A percentile compares a stretch with the other conserved stretches of the same genome.
phyloP scores from a whole-genome alignment of 768 basidiomycete species.

The Phylloporus arenicola region DNA sequence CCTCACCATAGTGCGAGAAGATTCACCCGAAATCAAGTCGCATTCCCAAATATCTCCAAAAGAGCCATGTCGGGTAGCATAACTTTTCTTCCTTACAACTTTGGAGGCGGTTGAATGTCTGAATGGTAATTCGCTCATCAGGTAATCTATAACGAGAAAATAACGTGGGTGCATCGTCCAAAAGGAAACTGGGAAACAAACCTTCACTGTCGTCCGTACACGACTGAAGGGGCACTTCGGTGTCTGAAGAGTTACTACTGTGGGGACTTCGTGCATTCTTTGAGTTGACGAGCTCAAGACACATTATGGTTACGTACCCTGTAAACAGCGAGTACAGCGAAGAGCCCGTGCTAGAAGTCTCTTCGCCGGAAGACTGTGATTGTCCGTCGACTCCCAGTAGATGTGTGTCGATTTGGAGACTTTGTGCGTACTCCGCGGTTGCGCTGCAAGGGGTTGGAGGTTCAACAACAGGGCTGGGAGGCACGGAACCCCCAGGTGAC shows the following conservation, averaged over 20 bases:
- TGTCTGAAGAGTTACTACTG: conserved; percentile 11
- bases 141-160: conserved; percentile 2
- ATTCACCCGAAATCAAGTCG: conserved; percentile 8
- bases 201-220: conserved; percentile 7
- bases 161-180: not conserved
- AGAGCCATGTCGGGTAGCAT: conserved; percentile 6
- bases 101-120: not conserved
- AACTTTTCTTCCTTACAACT: conserved; percentile 6
- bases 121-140: conserved; percentile 6
- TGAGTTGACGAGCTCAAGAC: not conserved
- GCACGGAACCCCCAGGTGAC: conserved; percentile 6
- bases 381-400: not conserved
- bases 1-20: conserved; percentile 3
- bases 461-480: conserved; percentile 7
- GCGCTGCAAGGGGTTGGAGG: conserved; percentile 7
- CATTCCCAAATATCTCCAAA: conserved; percentile 25
- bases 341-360: not conserved
- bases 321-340: conserved; percentile 3
- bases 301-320: conserved; percentile 6
- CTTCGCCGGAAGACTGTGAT: conserved; percentile 1
- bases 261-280: not conserved
- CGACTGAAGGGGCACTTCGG: conserved; percentile 5
- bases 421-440: not conserved
- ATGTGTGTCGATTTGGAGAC: not conserved
- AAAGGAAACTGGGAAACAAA: not conserved